phyloP scores from a whole-genome alignment of 495 filamentous ascomycete genomes.

The Jackrogersella minutella region DNA sequence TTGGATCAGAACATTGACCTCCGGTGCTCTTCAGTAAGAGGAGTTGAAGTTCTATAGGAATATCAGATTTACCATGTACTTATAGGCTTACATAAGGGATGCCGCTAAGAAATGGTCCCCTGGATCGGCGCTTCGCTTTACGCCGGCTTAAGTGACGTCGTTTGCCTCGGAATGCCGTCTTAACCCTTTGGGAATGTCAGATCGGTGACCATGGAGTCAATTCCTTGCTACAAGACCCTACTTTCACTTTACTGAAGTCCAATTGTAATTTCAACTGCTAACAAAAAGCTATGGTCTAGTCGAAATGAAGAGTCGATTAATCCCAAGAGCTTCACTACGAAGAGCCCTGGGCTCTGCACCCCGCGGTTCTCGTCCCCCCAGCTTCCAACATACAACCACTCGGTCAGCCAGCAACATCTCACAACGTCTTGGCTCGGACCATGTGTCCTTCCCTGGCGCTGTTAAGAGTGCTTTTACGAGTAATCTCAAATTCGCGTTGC shows the following conservation, averaged over 20 bases:
- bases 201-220: neutral
- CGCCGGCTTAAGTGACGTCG: constrained; percentile 45
- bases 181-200: constrained; percentile 21
- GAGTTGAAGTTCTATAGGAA: neutral
- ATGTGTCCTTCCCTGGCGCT: constrained; percentile 92
- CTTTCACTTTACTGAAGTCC: neutral
- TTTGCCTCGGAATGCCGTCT: constrained; percentile 39
- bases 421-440: constrained; percentile 74
- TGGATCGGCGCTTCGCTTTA: constrained; percentile 40
- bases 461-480: constrained; percentile 91
- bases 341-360: constrained; percentile 28
- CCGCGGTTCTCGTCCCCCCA: constrained; percentile 24
- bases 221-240: neutral
- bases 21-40: too few species aligned
- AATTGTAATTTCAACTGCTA: constrained; percentile 3
- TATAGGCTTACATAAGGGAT: constrained; percentile 15
- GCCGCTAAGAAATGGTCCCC: constrained; percentile 18
- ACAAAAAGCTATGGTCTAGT: constrained; percentile 13
- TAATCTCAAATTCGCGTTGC: constrained; percentile 75
- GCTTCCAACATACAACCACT: constrained; percentile 13
- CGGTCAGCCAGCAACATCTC: constrained; percentile 52
- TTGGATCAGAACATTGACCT: too few species aligned
- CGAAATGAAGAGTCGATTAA: constrained; percentile 38
- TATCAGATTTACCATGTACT: neutral
- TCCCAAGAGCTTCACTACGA: constrained; percentile 31